Conservation (phyloP, 169 alveolate species). For the Fabrea salina region DNA sequence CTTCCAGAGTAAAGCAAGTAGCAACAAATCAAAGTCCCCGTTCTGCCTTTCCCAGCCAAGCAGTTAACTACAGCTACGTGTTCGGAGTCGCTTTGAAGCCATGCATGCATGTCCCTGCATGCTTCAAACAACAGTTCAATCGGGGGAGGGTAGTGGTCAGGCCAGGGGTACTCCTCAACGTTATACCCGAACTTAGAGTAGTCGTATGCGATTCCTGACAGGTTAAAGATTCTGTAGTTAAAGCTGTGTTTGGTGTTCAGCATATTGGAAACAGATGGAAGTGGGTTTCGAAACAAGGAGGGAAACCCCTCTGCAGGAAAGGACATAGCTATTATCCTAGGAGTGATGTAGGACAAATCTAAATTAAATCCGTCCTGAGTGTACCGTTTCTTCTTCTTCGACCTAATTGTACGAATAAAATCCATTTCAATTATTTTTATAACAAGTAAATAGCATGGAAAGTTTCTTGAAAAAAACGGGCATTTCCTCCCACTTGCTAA, state of each 20-base stretch:
- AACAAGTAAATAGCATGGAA: background rate
- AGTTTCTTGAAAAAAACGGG: background rate
- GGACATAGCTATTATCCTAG: conserved; percentile 79
- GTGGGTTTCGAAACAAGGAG: conserved; percentile 59
- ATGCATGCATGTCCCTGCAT: conserved; percentile 64
- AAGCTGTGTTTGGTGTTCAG: too few species aligned
- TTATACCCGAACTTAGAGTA: conserved; percentile 57
- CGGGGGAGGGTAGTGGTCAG: conserved; percentile 82
- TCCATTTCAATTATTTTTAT: too few species aligned
- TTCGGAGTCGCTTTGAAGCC: conserved; percentile 39
- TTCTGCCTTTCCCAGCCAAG: conserved; percentile 87
- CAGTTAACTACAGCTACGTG: conserved; percentile 82
- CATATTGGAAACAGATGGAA: too few species aligned
- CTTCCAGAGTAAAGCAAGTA: conserved; percentile 64
- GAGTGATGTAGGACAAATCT: conserved; percentile 77
- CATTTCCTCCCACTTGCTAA: background rate
- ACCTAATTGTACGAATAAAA: conserved; percentile 60
- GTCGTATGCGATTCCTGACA: conserved; percentile 67
- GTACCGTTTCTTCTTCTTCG: conserved; percentile 71
- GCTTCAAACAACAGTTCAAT: conserved; percentile 69
- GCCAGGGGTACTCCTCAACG: conserved; percentile 65
- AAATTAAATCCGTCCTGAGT: conserved; percentile 60
- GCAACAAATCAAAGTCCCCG: conserved; percentile 82
- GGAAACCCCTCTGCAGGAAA: conserved; percentile 77
- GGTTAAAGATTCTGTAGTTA: conserved; percentile 66